phyloP scores from a whole-genome alignment of 73 alveolate genomes.

The Symbiodinium pilosum region DNA sequence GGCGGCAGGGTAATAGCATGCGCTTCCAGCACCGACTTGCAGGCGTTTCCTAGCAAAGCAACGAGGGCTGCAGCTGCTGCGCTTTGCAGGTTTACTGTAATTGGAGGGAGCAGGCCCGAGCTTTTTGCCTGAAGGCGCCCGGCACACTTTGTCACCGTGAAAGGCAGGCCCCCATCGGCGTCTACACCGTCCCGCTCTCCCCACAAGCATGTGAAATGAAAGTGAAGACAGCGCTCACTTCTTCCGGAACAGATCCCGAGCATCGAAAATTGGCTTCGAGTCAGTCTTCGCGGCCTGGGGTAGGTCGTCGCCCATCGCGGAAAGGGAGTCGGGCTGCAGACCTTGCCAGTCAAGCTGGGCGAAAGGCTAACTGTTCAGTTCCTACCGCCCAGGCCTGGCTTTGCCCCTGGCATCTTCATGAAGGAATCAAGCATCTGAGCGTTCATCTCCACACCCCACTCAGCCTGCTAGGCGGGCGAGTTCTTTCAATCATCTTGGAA shows the following conservation, averaged over 20 bases:
- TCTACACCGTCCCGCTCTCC: neutral
- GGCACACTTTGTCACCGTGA: neutral
- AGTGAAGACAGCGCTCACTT: neutral
- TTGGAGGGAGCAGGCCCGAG: too few species aligned
- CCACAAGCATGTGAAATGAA: neutral
- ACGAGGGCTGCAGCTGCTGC: too few species aligned
- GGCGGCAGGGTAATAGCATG: too few species aligned
- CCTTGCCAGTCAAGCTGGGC: conserved; percentile 4
- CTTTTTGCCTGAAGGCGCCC: too few species aligned
- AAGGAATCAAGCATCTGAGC: conserved; percentile 67
- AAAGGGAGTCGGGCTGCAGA: conserved; percentile 75
- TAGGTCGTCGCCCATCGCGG: conserved; percentile 13
- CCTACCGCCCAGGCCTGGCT: conserved; percentile 31
- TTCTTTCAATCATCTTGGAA: too few species aligned
- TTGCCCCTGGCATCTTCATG: conserved; percentile 63
- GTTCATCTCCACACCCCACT: conserved; percentile 79
- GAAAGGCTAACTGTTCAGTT: too few species aligned
- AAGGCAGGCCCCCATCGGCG: neutral
- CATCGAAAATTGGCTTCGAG: conserved; percentile 65
- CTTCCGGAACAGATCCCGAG: conserved; percentile 28
- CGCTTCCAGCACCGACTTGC: too few species aligned
- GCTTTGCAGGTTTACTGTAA: too few species aligned
- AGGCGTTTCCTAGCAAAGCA: too few species aligned
- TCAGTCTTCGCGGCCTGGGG: neutral
- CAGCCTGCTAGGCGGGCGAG: conserved; percentile 27